Conservation (phyloP, 1,284 basidiomycete genomes). For the Pyrrhoderma noxium region DNA sequence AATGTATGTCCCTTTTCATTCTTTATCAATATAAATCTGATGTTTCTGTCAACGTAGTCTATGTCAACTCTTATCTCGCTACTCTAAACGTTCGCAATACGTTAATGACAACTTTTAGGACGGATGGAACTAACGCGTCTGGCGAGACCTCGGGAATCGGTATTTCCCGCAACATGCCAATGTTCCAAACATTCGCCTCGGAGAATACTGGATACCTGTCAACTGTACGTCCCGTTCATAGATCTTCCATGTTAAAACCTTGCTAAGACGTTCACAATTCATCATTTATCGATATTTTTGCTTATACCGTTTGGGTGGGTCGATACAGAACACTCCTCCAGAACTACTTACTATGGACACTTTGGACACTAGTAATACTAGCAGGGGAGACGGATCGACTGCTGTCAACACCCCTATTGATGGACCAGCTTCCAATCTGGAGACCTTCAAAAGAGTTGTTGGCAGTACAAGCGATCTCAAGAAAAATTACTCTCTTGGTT, state of each 20-base stretch:
- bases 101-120: conserved; percentile 19
- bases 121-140: neutral
- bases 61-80: conserved; percentile 34
- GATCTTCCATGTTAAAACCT: too few species aligned
- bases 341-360: conserved; percentile 1
- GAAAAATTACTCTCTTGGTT: neutral
- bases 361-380: neutral
- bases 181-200: conserved; percentile 3
- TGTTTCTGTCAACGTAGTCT: conserved; percentile 26
- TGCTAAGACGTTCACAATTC: too few species aligned
- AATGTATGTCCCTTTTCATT: conserved; percentile 24
- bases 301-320: too few species aligned
- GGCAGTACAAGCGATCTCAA: neutral
- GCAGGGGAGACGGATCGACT: conserved; percentile 5
- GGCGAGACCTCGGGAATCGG: too few species aligned
- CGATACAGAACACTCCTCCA: neutral
- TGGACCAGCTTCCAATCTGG: neutral
- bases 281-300: too few species aligned
- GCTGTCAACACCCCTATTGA: conserved; percentile 8
- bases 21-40: neutral
- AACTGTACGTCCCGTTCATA: neutral
- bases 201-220: neutral
- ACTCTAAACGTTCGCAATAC: conserved; percentile 32
- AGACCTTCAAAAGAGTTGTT: neutral
- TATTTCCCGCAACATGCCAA: conserved; percentile 8